phyloP scores from a whole-genome alignment of 2,329 filamentous ascomycete species.

The Aureobasidium sp. region DNA sequence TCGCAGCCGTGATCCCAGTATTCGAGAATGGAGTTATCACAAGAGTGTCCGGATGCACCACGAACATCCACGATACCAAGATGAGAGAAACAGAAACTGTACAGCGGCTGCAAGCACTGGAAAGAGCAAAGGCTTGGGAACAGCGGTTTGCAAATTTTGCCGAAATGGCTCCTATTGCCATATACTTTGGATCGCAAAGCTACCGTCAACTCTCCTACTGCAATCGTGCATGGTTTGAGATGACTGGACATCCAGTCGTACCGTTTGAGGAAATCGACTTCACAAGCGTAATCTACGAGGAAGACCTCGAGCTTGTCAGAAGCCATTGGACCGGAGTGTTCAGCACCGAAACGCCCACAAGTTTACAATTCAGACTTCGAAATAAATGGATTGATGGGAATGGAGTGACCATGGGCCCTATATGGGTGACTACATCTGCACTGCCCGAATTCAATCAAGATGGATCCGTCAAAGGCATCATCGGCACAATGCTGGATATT shows the following conservation, averaged over 20 bases:
- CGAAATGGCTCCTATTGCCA: conserved; percentile 28
- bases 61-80: conserved; percentile 20
- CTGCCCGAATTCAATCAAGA: conserved; percentile 21
- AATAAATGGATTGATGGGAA: conserved; percentile 20
- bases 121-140: conserved; percentile 31
- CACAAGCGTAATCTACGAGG: conserved; percentile 32
- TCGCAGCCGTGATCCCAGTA: conserved; percentile 17
- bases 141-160: conserved; percentile 17
- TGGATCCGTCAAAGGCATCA: conserved; percentile 29
- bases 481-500: conserved; percentile 38
- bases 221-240: conserved; percentile 41
- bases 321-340: conserved; percentile 32
- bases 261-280: conserved; percentile 33
- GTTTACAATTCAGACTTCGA: conserved; percentile 33
- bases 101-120: conserved; percentile 32
- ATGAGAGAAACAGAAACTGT: conserved; percentile 27
- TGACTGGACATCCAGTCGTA: conserved; percentile 36
- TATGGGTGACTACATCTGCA: conserved; percentile 14
- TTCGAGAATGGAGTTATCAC: conserved; percentile 14
- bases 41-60: conserved; percentile 18
- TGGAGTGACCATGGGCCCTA: conserved; percentile 13
- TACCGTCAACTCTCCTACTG: conserved; percentile 17
- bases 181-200: conserved; percentile 18
- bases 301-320: conserved; percentile 24
- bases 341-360: conserved; percentile 28